phyloP scores from a whole-genome alignment of 2,329 filamentous ascomycete species.

The Helicocarpus griseus region DNA sequence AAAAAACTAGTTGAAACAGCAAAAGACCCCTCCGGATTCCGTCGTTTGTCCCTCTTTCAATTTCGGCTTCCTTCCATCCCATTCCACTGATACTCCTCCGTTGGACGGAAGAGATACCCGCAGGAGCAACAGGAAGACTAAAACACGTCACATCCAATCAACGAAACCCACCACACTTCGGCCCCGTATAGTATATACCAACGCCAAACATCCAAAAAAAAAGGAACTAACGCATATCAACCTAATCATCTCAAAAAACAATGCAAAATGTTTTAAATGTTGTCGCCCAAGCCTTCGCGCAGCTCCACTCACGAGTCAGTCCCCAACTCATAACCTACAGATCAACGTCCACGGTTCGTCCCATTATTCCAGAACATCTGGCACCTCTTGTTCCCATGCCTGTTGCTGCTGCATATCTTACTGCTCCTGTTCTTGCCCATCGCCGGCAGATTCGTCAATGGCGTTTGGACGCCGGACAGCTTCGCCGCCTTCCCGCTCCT shows the following conservation, averaged over 20 bases:
- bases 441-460: neutral
- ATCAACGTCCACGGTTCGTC: neutral
- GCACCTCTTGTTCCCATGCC: neutral
- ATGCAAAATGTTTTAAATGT: neutral
- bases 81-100: too few relatives aligned
- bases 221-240: neutral
- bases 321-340: neutral
- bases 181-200: neutral
- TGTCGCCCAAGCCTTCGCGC: neutral
- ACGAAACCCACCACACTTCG: too few relatives aligned
- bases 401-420: neutral
- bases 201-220: neutral
- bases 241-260: neutral
- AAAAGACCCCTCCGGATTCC: too few relatives aligned
- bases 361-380: neutral
- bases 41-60: too few relatives aligned
- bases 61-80: too few relatives aligned
- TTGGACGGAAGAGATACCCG: neutral
- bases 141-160: too few relatives aligned
- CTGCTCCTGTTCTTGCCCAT: neutral
- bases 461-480: neutral
- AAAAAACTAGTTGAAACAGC: too few relatives aligned
- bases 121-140: too few relatives aligned
- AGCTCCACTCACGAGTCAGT: neutral
- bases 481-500: neutral